These are phyloP conservation scores for Candida mesenterica DNA, from an alignment of 1,139 yeast genomes.

Conservation along the genomic window DNA sequence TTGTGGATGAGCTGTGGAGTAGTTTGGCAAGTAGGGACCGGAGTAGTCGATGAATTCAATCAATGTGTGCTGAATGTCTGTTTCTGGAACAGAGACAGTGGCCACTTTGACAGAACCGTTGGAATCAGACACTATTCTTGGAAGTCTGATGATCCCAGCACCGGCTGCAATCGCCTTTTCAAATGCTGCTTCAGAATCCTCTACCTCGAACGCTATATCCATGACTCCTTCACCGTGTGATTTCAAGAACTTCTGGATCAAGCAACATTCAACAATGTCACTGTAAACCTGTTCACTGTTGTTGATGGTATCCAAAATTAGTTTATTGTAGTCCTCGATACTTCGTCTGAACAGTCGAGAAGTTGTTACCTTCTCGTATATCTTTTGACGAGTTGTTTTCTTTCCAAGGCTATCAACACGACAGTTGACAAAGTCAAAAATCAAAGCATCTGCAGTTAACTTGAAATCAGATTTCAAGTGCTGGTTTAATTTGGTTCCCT, in stretches of 20 bases:
- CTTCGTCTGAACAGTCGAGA: conserved; percentile 16
- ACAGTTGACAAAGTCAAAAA: conserved; percentile 19
- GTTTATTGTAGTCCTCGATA: conserved; percentile 11
- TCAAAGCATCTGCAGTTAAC: conserved; percentile 17
- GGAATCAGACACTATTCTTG: conserved; percentile 40
- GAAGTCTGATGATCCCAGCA: conserved; percentile 48
- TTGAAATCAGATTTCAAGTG: conserved; percentile 14
- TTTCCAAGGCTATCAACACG: conserved; percentile 15
- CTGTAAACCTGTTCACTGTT: conserved; percentile 17
- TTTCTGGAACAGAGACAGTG: conserved; percentile 53
- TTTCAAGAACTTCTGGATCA: conserved; percentile 42
- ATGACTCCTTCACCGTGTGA: conserved; percentile 76
- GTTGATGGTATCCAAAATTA: conserved; percentile 17
- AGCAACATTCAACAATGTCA: conserved; percentile 25
- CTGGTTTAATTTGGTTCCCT: conserved; percentile 6
- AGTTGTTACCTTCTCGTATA: conserved; percentile 14
- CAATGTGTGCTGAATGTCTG: conserved; percentile 69
- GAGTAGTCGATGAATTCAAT: conserved; percentile 47
- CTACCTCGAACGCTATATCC: conserved; percentile 65
- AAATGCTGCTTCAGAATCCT: conserved; percentile 45
- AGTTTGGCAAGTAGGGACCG: conserved; percentile 62
- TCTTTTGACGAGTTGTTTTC: conserved; percentile 2
- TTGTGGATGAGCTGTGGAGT: conserved; percentile 16
- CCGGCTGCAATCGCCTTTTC: conserved; percentile 51
- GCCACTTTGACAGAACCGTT: conserved; percentile 56